Conservation (phyloP, 768 basidiomycete species). For the Peribolospora kevripleyi region DNA sequence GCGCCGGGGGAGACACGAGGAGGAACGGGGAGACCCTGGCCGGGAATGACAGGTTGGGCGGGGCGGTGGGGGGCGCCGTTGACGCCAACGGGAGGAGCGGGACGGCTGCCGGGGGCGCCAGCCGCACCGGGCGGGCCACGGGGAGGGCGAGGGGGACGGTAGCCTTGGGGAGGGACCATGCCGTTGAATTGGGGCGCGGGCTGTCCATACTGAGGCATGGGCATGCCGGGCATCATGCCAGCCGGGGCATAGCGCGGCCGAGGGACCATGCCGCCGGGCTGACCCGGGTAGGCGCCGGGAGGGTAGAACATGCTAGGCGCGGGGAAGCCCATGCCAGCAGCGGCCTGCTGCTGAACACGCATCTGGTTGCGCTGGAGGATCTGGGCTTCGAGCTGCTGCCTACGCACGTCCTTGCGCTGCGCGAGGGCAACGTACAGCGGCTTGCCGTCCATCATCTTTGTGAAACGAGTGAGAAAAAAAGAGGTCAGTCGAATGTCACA, state of each 20-base stretch:
- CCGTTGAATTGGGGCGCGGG: constrained; percentile 29
- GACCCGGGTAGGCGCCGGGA: constrained; percentile 30
- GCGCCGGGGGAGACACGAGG: constrained; percentile 16
- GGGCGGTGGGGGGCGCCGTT: constrained; percentile 8
- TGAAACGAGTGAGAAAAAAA: no score
- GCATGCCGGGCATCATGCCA: constrained; percentile 50
- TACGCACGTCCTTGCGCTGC: constrained; percentile 89
- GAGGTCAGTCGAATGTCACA: no score
- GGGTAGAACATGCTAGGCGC: constrained; percentile 55
- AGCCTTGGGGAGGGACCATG: constrained; percentile 28
- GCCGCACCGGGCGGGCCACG: constrained; percentile 19
- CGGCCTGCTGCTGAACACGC: constrained; percentile 71
- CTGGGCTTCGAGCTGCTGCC: constrained; percentile 95
- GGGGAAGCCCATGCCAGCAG: constrained; percentile 69
- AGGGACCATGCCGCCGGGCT: constrained; percentile 55
- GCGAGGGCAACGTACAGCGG: constrained; percentile 96
- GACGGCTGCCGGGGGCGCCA: constrained; percentile 16
- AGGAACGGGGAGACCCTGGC: constrained; percentile 6
- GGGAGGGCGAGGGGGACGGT: constrained; percentile 24
- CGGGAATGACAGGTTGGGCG: constrained; percentile 8
- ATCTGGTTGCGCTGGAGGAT: constrained; percentile 86
- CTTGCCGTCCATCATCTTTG: constrained; percentile 90
- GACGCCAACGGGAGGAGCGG: constrained; percentile 11
- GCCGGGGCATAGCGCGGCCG: constrained; percentile 56
- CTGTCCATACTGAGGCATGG: constrained; percentile 45